phyloP scores from a whole-genome alignment of 106 monocot genomes.

The Phalaenopsis aphrodite region DNA sequence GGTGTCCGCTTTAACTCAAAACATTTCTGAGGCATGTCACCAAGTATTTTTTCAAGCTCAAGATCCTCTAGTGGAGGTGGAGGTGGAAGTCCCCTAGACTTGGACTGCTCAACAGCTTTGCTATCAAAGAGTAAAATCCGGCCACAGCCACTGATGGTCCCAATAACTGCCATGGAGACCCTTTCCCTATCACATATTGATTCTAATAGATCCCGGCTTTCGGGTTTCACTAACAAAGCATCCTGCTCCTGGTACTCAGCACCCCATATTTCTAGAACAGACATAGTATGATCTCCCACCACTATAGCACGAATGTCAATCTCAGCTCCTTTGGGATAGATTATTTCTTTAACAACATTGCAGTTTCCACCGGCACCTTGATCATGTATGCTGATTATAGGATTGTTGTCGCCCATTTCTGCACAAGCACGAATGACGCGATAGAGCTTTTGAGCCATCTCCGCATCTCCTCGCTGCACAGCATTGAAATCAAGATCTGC shows the following conservation, averaged over 20 bases:
- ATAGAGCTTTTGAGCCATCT: conserved; percentile 98
- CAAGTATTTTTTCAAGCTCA: conserved; percentile 89
- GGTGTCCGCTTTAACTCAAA: conserved; percentile 56
- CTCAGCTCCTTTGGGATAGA: conserved; percentile 91
- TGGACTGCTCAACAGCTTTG: conserved; percentile 29
- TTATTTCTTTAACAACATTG: conserved; percentile 97
- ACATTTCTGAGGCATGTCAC: conserved; percentile 92
- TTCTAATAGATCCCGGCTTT: conserved; percentile 41
- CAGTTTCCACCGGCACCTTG: conserved; percentile 99
- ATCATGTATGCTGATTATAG: conserved; percentile 95
- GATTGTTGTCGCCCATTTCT: conserved; percentile 84
- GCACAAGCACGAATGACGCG: conserved; percentile 81
- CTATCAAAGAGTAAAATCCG: conserved; percentile 63
- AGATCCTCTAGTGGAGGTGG: conserved; percentile 77
- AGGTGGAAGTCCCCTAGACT: conserved; percentile 31
- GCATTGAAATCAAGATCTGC: conserved; percentile 97
- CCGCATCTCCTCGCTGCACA: conserved; percentile 93
- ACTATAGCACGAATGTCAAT: conserved; percentile 75
- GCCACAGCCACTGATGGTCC: conserved; percentile 65
- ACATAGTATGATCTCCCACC: conserved; percentile 93
- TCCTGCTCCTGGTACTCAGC: conserved; percentile 99
- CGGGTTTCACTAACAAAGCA: conserved; percentile 73
- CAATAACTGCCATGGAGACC: conserved; percentile 92
- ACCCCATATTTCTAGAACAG: conserved; percentile 95
- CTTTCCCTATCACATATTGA: conserved; percentile 78